Base-by-base conservation (phyloP, 805 yeast genomes). In the Ogataea paraovalis region DNA sequence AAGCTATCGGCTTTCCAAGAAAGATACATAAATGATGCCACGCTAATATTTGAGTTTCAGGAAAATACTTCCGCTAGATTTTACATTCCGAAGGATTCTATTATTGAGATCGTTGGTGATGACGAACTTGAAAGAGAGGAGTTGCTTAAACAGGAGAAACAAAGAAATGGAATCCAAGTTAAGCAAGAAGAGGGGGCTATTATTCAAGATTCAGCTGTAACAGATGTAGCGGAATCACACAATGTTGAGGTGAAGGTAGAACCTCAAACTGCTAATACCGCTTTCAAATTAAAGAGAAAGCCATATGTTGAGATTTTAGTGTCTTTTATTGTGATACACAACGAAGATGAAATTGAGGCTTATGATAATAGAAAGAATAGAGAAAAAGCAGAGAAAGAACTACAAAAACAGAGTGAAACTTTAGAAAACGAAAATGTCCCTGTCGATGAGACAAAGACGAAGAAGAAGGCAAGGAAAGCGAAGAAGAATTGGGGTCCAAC, bases 51-150 rank as follows among this genome's bases (percentile, higher is more conserved):
- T 63, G 99, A 94, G 64, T 92, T 82, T 67, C 76, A 76, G 23
- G 98, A 94, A 57, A 83, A 82, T 61, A 79, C 94, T 0, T 75
- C 83, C 41, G 83, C 83, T 7, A 75, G 98, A 48, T 92, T 77
- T 58, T 68, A 76, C 48, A 61, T 92, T 0, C 97, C 98, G 0
- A 82, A 82, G 53, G 79, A 88, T 52, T 77, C 95, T 1, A 76
- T 92, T 2, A 70, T 85, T 49, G 97, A 91, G 66, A 70, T 78
- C 1, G 39, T 68, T 1, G 68, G 58, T 1, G 68, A 63, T 25
- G 69, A 64, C 3, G 61, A 59, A 56, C 44, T 20, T 50, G 52
- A 4, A 61, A 55, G 27, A 42, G 44, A 14, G 55, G 34, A 18
- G 20, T 23, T 30, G 6, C 16, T 30, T 5, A 30, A 30, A 14